Evolutionary conservation across 2,329 filamentous ascomycete genomes (phyloP).

Genomic region (Pleomassaria siparia): DNA sequence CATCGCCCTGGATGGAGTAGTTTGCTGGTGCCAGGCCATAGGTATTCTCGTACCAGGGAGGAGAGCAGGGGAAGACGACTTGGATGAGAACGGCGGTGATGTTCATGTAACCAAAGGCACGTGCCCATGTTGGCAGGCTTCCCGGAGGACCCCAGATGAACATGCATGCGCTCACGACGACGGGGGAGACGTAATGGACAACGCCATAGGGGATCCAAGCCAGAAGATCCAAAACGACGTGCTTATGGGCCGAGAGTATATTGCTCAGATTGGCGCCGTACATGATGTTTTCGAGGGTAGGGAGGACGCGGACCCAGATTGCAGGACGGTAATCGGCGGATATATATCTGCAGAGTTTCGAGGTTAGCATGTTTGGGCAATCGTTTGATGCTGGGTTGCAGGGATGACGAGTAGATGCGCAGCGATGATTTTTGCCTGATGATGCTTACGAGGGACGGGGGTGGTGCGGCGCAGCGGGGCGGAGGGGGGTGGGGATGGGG

Average conservation of each 20-base stretch:
- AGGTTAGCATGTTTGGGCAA: constrained; percentile 23
- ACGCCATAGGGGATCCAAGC: constrained; percentile 94
- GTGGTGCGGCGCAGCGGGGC: constrained; percentile 4
- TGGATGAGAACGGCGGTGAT: constrained; percentile 85
- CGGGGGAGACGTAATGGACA: constrained; percentile 84
- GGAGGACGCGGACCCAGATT: constrained; percentile 94
- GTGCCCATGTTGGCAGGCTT: constrained; percentile 80
- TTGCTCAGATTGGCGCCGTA: constrained; percentile 96
- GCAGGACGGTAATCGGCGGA: constrained; percentile 84
- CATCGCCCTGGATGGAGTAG: constrained; percentile 87
- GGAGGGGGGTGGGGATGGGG: constrained; percentile 6
- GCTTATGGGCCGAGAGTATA: constrained; percentile 87
- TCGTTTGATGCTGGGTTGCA: constrained; percentile 8
- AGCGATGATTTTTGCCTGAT: constrained; percentile 11
- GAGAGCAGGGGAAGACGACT: constrained; percentile 87
- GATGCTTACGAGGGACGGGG: constrained; percentile 4
- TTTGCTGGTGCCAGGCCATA: constrained; percentile 89
- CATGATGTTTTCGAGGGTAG: constrained; percentile 91
- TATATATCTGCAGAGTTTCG: constrained; percentile 70
- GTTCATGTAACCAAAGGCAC: constrained; percentile 90
- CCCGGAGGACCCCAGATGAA: constrained; percentile 89
- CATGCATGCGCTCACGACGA: constrained; percentile 74
- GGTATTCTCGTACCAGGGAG: constrained; percentile 95
- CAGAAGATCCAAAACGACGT: constrained; percentile 78
- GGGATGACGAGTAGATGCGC: constrained; percentile 9